phyloP scores from a whole-genome alignment of 176 grass and related monocot species.

The Urochloa ruziziensis region DNA sequence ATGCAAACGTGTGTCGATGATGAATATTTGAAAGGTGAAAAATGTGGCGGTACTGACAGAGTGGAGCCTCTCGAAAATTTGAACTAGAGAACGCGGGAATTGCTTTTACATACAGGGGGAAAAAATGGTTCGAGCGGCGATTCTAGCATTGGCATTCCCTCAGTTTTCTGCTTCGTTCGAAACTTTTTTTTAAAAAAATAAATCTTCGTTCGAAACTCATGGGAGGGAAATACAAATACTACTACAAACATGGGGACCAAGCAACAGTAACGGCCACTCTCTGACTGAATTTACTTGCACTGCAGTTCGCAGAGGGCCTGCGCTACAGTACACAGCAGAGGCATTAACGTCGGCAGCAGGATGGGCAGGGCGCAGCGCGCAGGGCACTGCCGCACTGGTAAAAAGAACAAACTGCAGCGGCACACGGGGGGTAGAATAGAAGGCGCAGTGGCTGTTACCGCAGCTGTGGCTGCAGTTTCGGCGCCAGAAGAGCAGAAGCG shows the following conservation, averaged over 20 bases:
- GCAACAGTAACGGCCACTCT: not conserved
- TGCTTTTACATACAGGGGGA: too few species aligned
- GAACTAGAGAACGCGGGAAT: too few species aligned
- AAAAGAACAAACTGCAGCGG: not conserved
- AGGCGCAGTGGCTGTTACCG: not conserved
- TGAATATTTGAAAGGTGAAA: not conserved
- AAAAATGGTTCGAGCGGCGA: not conserved
- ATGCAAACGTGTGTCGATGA: not conserved
- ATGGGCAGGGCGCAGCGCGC: too few species aligned
- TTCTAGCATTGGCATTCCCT: not conserved
- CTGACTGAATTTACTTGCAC: constrained; percentile 43
- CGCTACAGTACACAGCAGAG: not conserved
- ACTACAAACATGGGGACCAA: not conserved
- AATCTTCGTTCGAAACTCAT: not conserved
- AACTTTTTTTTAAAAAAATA: too few species aligned
- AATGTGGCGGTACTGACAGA: not conserved
- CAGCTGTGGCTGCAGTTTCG: not conserved
- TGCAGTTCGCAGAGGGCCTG: constrained; percentile 8
- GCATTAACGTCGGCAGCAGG: too few species aligned
- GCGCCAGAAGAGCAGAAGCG: not conserved
- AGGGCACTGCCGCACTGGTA: not conserved
- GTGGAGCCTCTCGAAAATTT: not conserved
- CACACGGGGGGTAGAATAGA: constrained; percentile 7
- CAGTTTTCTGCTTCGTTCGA: not conserved
- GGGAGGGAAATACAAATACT: not conserved